phyloP scores from a whole-genome alignment of 192 early-diverging fungal species.

The Chytriomyces confervae region DNA sequence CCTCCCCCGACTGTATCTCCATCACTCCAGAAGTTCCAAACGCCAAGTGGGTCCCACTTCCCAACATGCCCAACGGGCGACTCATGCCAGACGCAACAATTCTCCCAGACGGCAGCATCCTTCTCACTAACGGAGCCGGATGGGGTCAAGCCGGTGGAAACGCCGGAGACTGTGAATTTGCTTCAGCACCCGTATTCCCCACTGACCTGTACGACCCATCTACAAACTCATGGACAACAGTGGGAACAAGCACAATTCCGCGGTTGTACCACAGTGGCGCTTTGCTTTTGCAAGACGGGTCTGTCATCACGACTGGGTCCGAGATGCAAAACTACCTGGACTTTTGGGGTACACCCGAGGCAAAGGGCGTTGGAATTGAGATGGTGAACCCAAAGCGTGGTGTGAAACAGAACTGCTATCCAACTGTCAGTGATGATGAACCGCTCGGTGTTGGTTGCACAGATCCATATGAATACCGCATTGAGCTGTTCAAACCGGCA shows the following conservation, averaged over 20 bases:
- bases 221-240: constrained; percentile 22
- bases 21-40: constrained; percentile 34
- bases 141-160: constrained; percentile 50
- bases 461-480: constrained; percentile 6
- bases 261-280: constrained; percentile 47
- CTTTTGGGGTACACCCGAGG: constrained; percentile 21
- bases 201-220: constrained; percentile 39
- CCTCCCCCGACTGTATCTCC: constrained; percentile 26
- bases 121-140: constrained; percentile 43
- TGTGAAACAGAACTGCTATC: neutral
- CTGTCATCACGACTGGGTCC: constrained; percentile 48
- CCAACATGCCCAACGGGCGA: constrained; percentile 31
- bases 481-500: constrained; percentile 6
- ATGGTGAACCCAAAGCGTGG: neutral
- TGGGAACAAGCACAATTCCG: constrained; percentile 20
- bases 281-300: constrained; percentile 43
- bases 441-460: neutral
- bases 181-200: constrained; percentile 36
- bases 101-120: constrained; percentile 48
- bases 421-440: neutral
- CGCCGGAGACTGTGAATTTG: constrained; percentile 43
- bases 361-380: neutral
- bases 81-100: constrained; percentile 46
- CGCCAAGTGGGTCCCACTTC: constrained; percentile 32
- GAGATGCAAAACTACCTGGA: constrained; percentile 56